Base-by-base conservation (phyloP, 1,139 yeast species). In the Lodderomyces theae region DNA sequence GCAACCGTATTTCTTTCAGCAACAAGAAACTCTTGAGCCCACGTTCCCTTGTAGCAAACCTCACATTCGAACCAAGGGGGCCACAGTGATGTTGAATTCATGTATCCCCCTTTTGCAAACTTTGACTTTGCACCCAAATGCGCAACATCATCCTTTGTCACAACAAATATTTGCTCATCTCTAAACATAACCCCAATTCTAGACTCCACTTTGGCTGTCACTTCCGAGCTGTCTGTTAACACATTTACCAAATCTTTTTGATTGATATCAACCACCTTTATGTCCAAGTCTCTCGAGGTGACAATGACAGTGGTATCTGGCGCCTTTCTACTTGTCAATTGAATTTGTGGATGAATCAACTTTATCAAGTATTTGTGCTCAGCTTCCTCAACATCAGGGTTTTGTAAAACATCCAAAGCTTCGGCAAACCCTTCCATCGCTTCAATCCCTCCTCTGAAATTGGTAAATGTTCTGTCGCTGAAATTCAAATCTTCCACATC, bases 11-110 rank as follows among this genome's bases (percentile, higher is more conserved):
- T 74, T 42, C 77, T 74, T 43, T 82, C 81, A 32, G 84, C 72
- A 21, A 89, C 75, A 44, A 83, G 70, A 44, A 42, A 45, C 21
- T 41, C 44, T 41, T 81, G 77, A 37, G 83, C 61, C 52, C 82
- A 70, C 0, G 72, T 58, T n/a, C 80, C 74, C 42, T 86, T 85
- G 53, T 85, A 85, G 49, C 89, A 81, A 45, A 84, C 72, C 57
- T 90, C 97, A 38, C 59, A 53, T 44, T 84, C 86, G 26, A 88
- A 61, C 88, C 92, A 84, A 1, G 96, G 95, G 1, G 95, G 92
- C 96, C 96, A 87, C 34, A 51, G 51, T 11, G 57, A 54, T 5
- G 56, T 42, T 12, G 46, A 48, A 1, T 51, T 39, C 44, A 57
- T 58, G 3, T 51, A 54, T 21, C 50, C 50, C 13, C 66, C 66